Conservation (phyloP, 2,329 filamentous ascomycete species). For the Hymenoscyphus fraxineus region DNA sequence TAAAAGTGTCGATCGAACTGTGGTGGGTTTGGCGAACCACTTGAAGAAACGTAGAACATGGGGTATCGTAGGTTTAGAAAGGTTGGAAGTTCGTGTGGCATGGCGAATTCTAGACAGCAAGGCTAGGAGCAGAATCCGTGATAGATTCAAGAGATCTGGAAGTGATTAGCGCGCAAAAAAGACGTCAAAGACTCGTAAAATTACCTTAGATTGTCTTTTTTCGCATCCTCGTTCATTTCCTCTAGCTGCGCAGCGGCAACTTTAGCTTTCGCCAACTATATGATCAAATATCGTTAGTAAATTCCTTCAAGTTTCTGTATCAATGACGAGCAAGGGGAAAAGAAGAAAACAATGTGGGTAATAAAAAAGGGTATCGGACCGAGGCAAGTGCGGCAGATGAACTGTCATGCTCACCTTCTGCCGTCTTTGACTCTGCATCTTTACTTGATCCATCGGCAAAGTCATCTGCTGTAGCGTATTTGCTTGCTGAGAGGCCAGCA, state of each 20-base stretch:
- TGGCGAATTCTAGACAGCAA: constrained; percentile 8
- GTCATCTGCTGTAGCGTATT: constrained; percentile 44
- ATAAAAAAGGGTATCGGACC: constrained; percentile 48
- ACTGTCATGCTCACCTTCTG: constrained; percentile 59
- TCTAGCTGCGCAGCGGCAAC: constrained; percentile 38
- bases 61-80: constrained; percentile 3
- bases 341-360: constrained; percentile 9
- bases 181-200: background rate
- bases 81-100: background rate
- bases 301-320: background rate
- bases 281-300: constrained; percentile 22
- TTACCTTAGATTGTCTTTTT: constrained; percentile 49
- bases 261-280: constrained; percentile 35
- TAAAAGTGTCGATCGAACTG: background rate
- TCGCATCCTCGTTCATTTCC: constrained; percentile 54
- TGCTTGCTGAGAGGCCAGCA: constrained; percentile 49
- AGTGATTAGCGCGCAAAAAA: background rate
- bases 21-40: background rate
- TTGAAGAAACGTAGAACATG: constrained; percentile 2
- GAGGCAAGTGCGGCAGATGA: constrained; percentile 63
- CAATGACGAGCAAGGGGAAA: background rate
- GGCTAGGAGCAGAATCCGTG: constrained; percentile 26
- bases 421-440: constrained; percentile 38
- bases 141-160: constrained; percentile 38
- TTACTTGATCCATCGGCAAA: constrained; percentile 36